Evolutionary conservation across 148 eudicot species (phyloP).

Genomic region (Fagopyrum esculentum): DNA sequence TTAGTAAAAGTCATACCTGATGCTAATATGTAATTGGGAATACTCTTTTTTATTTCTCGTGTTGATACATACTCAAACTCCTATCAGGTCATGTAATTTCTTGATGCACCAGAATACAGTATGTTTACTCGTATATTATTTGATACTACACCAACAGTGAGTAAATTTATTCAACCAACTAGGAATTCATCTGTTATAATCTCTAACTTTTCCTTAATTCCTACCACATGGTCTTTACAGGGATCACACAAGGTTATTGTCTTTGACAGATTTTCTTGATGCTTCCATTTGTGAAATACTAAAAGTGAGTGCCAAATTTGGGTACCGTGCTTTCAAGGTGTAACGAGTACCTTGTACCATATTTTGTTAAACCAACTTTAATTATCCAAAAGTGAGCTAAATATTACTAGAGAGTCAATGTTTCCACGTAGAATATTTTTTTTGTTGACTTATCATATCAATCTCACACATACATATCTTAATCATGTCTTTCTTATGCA

Average conservation of each 20-base stretch:
- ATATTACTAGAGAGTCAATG: not conserved
- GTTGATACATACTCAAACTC: slow-evolving; percentile 8
- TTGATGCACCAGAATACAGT: not conserved
- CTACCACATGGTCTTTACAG: slow-evolving; percentile 27
- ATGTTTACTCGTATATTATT: slow-evolving; percentile 86
- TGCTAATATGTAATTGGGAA: not conserved
- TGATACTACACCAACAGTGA: slow-evolving; percentile 96
- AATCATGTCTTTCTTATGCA: not conserved
- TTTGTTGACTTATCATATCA: too few relatives aligned
- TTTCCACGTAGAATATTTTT: not conserved
- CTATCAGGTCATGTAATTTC: too few relatives aligned
- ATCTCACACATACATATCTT: too few relatives aligned
- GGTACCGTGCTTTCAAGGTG: not conserved
- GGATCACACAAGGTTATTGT: slow-evolving; percentile 88
- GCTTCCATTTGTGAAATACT: slow-evolving; percentile 90
- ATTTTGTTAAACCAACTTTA: not conserved
- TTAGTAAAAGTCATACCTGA: not conserved
- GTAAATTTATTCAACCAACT: not conserved
- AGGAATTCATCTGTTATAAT: not conserved
- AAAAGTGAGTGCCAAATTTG: slow-evolving; percentile 41
- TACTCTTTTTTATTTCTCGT: slow-evolving; percentile 1
- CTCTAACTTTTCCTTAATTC: not conserved
- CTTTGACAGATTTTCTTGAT: slow-evolving; percentile 93
- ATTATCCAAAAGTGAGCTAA: not conserved
- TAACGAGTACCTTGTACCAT: not conserved